Evolutionary conservation across 768 basidiomycete species (phyloP), one percentile per base, ranked within the genome.

Genomic region (Tulasnella calospora): DNA sequence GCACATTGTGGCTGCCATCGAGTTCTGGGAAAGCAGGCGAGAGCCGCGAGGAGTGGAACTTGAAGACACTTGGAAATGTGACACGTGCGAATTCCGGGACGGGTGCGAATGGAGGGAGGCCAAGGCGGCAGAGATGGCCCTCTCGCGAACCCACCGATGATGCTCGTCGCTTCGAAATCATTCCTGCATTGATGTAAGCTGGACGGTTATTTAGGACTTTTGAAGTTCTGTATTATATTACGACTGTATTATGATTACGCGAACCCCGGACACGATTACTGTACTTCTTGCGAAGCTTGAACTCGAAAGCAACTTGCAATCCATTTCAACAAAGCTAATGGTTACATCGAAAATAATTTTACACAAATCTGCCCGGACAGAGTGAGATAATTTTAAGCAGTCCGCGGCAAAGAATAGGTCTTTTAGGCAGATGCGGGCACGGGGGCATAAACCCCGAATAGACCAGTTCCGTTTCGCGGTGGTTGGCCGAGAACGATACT

Each of bases 401-500:
- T 67, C 57, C 61, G n/a, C 30, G n/a, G n/a, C 30, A 30, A 67
- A 27, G 61, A 67, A 51, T 21, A 51, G 21, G 61, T 30, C n/a
- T 15, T n/a, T 67, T 33, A 67, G 6, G 61, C n/a, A n/a, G 61
- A 27, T 67, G 38, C 8, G 27, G 46, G 38, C 40, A 78, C 17
- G 19, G 77, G 78, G n/a, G 79, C 89, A 78, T 94, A 89, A 55
- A 99, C 89, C 83, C 95, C 96, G 82, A 99, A 99, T 44, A 91
- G 90, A 6, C 96, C 98, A 33, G 97, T 99, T n/a, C 97, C 97
- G n/a, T 92, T 94, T 74, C 87, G 86, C 83, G 90, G 94, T 12
- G 95, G 94, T 80, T 92, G 88, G 61, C 97, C 97, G 79, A 98
- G 81, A 41, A 98, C 96, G 83, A 99, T 92, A 83, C 91, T 94